Evolutionary conservation across 345 rosid genomes (phyloP).

Genomic region (Linum usitatissimum): DNA sequence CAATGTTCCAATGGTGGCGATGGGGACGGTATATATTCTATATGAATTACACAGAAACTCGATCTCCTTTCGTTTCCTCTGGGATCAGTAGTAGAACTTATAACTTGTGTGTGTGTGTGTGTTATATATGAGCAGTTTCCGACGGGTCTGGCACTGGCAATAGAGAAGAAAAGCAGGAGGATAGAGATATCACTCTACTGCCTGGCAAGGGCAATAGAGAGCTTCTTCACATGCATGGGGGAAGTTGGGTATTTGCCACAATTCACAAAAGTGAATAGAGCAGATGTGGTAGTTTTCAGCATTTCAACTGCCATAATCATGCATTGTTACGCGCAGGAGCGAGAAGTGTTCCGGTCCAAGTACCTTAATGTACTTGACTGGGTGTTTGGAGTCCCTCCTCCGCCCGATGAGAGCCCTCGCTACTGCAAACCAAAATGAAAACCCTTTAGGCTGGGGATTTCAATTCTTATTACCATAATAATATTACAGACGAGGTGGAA

Average conservation of each 20-base stretch:
- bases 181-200: constrained; percentile 93
- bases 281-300: constrained; percentile 78
- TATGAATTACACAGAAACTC: background rate
- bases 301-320: constrained; percentile 77
- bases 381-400: constrained; percentile 86
- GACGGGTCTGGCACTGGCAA: constrained; percentile 67
- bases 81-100: background rate
- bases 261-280: constrained; percentile 49
- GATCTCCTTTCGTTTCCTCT: background rate
- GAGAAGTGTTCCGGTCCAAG: constrained; percentile 90
- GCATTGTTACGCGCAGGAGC: constrained; percentile 89
- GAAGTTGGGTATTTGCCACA: constrained; percentile 55
- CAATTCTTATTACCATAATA: no score
- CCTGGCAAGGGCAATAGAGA: constrained; percentile 87
- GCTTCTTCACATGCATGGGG: constrained; percentile 68
- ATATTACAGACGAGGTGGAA: no score
- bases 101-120: background rate
- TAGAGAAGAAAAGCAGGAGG: constrained; percentile 90
- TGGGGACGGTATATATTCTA: constrained; percentile 50
- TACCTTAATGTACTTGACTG: constrained; percentile 88
- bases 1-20: constrained; percentile 66
- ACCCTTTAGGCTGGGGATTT: no score
- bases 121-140: constrained; percentile 48
- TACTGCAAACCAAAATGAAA: constrained; percentile 7
- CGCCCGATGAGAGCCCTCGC: constrained; percentile 44